Evolutionary conservation across 164 flowering plant genomes (phyloP).

Genomic region (Nymphaea thermarum): DNA sequence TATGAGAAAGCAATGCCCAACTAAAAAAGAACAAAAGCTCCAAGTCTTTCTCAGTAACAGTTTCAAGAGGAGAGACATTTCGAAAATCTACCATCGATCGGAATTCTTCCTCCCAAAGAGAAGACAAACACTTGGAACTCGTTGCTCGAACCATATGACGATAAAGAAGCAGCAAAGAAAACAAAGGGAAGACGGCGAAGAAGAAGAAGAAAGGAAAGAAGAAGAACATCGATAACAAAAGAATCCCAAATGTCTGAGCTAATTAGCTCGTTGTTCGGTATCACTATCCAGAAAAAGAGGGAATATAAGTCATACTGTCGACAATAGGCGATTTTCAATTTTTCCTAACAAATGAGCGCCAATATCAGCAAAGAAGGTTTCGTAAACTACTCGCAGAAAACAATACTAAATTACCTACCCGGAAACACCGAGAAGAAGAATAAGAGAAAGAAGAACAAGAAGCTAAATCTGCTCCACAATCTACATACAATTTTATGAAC

Average conservation of each 20-base stretch:
- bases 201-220: neutral
- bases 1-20: too few species aligned
- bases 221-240: neutral
- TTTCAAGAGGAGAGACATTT: too few species aligned
- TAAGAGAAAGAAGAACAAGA: neutral
- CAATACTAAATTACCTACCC: neutral
- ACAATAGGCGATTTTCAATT: too few species aligned
- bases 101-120: too few species aligned
- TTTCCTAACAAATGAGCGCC: neutral
- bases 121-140: too few species aligned
- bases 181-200: neutral
- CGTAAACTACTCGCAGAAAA: neutral
- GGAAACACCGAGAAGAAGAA: neutral
- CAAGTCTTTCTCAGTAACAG: too few species aligned
- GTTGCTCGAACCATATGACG: too few species aligned
- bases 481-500: neutral
- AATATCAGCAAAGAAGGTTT: neutral
- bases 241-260: too few species aligned
- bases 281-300: neutral
- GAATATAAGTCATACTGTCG: neutral
- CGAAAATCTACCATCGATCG: too few species aligned
- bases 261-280: neutral
- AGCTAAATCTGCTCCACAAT: neutral
- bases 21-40: too few species aligned
- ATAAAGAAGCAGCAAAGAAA: neutral